Evolutionary conservation across 495 filamentous ascomycete genomes (phyloP).

Genomic region (Penicillium ochrochloron): DNA sequence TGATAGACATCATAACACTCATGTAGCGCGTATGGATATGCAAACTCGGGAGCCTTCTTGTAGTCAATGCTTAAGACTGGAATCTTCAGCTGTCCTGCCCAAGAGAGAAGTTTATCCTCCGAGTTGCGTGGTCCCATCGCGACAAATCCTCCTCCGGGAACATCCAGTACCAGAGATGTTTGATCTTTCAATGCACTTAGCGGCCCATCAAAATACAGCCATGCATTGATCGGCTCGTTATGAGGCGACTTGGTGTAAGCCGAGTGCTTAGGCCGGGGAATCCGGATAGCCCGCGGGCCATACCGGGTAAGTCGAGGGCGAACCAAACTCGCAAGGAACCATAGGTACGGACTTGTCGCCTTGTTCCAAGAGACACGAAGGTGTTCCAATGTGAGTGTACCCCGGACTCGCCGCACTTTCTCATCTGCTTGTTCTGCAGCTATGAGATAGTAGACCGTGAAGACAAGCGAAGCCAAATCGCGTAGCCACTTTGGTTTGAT

Average conservation of each 20-base stretch:
- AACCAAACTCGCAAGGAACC: constrained; percentile 67
- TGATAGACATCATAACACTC: constrained; percentile 96
- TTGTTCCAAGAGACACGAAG: constrained; percentile 96
- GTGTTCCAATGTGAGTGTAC: constrained; percentile 86
- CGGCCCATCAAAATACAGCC: constrained; percentile 94
- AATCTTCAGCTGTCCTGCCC: constrained; percentile 82
- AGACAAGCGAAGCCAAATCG: constrained; percentile 80
- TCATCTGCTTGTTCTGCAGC: constrained; percentile 95
- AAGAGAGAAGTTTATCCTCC: constrained; percentile 89
- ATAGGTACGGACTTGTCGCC: constrained; percentile 79
- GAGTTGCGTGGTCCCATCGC: constrained; percentile 91
- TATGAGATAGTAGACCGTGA: constrained; percentile 86
- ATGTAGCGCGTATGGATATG: constrained; percentile 93
- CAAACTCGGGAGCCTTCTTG: constrained; percentile 90
- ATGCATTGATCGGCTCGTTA: constrained; percentile 78
- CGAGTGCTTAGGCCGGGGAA: constrained; percentile 76
- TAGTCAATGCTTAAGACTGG: constrained; percentile 93
- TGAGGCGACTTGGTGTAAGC: constrained; percentile 78
- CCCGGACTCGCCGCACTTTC: constrained; percentile 91
- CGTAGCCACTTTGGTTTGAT: constrained; percentile 80
- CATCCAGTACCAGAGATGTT: constrained; percentile 81
- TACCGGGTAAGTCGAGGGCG: constrained; percentile 81
- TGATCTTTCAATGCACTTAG: constrained; percentile 75
- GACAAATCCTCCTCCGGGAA: constrained; percentile 94
- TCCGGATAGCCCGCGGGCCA: constrained; percentile 77